Evolutionary conservation across 2,329 filamentous ascomycete genomes (phyloP).

Genomic region (Alternaria sp.): DNA sequence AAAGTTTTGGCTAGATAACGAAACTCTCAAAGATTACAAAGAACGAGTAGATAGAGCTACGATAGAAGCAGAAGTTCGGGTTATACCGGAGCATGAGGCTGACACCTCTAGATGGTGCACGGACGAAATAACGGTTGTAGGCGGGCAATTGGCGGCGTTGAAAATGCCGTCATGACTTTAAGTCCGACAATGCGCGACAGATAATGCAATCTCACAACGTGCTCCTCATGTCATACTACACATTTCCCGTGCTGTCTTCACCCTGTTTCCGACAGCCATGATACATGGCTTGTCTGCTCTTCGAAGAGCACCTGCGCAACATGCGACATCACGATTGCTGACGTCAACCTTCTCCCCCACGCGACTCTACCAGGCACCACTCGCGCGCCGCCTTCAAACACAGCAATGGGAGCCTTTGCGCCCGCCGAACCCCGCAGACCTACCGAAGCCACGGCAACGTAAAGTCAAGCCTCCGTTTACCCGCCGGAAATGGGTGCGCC

Average conservation of each 20-base stretch:
- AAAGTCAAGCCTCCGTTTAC: conserved; percentile 74
- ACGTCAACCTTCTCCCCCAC: conserved; percentile 17
- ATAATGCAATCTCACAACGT: conserved; percentile 9
- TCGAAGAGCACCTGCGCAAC: conserved; percentile 32
- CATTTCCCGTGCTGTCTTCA: conserved; percentile 3
- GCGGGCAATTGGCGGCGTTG: conserved; percentile 9
- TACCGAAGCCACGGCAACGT: conserved; percentile 61
- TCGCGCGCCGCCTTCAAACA: conserved; percentile 38
- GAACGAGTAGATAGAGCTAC: background rate
- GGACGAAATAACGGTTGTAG: conserved; percentile 2
- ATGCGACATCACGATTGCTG: conserved; percentile 31
- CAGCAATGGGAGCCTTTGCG: conserved; percentile 52
- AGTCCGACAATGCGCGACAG: conserved; percentile 16
- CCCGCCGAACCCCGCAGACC: conserved; percentile 78
- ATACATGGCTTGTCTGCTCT: conserved; percentile 47
- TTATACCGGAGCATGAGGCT: background rate
- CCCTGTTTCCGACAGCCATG: conserved; percentile 37
- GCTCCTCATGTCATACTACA: conserved; percentile 39
- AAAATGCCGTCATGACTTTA: conserved; percentile 35
- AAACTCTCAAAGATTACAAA: background rate
- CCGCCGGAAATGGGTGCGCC: conserved; percentile 76
- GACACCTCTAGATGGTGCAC: background rate
- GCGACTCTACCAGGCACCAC: conserved; percentile 16
- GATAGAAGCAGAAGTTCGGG: background rate
- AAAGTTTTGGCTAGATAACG: background rate